Evolutionary conservation across 768 basidiomycete genomes (phyloP).

Genomic region (Leccinum broughii): DNA sequence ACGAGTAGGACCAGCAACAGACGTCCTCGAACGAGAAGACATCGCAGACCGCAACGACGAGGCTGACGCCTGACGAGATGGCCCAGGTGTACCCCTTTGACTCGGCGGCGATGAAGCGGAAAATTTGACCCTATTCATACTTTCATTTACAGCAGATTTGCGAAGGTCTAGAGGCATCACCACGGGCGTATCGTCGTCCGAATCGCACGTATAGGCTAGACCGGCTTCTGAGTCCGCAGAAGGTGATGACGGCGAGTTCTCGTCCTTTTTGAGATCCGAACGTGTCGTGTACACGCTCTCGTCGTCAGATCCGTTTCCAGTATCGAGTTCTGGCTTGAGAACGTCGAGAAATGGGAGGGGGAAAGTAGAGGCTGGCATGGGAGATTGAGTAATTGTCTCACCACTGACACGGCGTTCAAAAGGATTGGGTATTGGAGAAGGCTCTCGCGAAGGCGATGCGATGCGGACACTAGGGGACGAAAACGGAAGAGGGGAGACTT

Average conservation of each 20-base stretch:
- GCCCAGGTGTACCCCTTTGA: constrained; percentile 21
- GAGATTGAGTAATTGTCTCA: constrained; percentile 36
- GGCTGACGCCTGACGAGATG: constrained; percentile 30
- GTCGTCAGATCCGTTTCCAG: constrained; percentile 32
- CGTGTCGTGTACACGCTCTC: constrained; percentile 37
- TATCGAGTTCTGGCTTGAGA: constrained; percentile 36
- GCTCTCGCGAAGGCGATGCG: constrained; percentile 31
- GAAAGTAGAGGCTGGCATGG: constrained; percentile 26
- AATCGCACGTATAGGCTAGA: constrained; percentile 39
- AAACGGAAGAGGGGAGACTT: constrained; percentile 18
- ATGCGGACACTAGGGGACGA: constrained; percentile 28
- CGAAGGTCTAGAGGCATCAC: constrained; percentile 30
- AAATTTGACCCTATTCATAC: constrained; percentile 35
- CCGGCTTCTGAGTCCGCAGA: constrained; percentile 33
- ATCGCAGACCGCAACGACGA: constrained; percentile 24
- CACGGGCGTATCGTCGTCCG: constrained; percentile 36
- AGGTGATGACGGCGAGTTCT: constrained; percentile 23
- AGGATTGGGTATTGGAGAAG: constrained; percentile 78
- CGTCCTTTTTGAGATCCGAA: constrained; percentile 27
- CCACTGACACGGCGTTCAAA: constrained; percentile 89
- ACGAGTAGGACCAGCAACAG: constrained; percentile 14
- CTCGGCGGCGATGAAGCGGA: constrained; percentile 28
- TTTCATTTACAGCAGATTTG: constrained; percentile 16
- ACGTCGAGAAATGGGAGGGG: constrained; percentile 61
- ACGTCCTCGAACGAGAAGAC: constrained; percentile 17